Conservation (phyloP, 2,329 filamentous ascomycete species). For the Dactylellina leptospora region DNA sequence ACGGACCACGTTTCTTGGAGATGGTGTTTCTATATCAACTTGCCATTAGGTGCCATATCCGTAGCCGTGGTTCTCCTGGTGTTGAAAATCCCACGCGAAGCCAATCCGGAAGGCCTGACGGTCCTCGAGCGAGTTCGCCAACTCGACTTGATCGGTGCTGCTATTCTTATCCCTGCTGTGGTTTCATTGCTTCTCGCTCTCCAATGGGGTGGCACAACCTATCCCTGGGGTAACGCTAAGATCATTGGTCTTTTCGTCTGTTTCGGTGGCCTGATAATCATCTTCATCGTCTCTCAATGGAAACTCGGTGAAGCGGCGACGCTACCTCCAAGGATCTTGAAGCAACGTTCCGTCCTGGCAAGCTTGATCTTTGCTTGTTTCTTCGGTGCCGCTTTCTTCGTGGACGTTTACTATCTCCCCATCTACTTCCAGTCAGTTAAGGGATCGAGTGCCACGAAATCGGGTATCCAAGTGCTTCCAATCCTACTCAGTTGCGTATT, state of each 20-base stretch:
- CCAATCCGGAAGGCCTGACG: slow-evolving; percentile 55
- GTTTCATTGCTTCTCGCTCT: slow-evolving; percentile 71
- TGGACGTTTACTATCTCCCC: slow-evolving; percentile 66
- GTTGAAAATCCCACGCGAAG: slow-evolving; percentile 60
- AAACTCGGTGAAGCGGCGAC: slow-evolving; percentile 65
- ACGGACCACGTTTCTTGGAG: slow-evolving; percentile 64
- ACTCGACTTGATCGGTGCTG: slow-evolving; percentile 69
- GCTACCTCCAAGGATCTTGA: slow-evolving; percentile 67
- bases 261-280: slow-evolving; percentile 63
- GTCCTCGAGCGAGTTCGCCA: slow-evolving; percentile 64
- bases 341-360: slow-evolving; percentile 66
- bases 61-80: slow-evolving; percentile 65
- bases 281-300: slow-evolving; percentile 66
- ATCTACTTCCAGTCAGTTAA: slow-evolving; percentile 69
- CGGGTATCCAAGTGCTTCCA: slow-evolving; percentile 68
- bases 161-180: slow-evolving; percentile 69
- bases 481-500: slow-evolving; percentile 65
- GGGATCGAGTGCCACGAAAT: slow-evolving; percentile 64
- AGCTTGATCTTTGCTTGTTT: slow-evolving; percentile 64
- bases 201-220: slow-evolving; percentile 70
- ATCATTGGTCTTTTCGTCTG: slow-evolving; percentile 67
- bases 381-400: slow-evolving; percentile 65
- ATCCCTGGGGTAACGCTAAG: slow-evolving; percentile 66
- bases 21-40: slow-evolving; percentile 70
- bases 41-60: slow-evolving; percentile 66